Conservation (phyloP, 306 rosid genomes). For the Prunus mume region DNA sequence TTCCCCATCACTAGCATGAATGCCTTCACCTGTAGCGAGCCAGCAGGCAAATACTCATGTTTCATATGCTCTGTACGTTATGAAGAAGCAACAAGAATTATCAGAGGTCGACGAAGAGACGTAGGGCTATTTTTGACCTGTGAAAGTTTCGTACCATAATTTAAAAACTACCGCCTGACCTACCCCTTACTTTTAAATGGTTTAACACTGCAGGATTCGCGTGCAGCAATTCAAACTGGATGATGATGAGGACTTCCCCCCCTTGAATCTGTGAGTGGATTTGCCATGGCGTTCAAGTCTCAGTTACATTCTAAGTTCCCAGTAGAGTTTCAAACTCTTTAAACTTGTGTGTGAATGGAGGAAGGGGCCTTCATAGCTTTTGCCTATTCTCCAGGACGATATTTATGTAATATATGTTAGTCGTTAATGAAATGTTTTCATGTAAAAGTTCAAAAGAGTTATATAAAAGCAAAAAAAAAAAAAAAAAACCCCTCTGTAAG, state of each 20-base stretch:
- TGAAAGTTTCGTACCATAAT: constrained; percentile 15
- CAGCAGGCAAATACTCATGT: constrained; percentile 21
- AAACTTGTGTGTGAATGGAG: not conserved
- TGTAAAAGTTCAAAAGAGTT: not conserved
- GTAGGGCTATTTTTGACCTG: constrained; percentile 24
- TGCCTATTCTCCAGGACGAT: not conserved
- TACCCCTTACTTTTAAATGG: not conserved
- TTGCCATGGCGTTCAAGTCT: not conserved
- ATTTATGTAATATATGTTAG: not conserved
- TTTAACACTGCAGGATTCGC: constrained; percentile 21
- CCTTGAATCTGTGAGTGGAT: not conserved
- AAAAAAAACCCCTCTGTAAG: too few relatives aligned
- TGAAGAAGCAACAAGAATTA: constrained; percentile 17
- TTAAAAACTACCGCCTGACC: not conserved
- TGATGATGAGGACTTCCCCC: constrained; percentile 22
- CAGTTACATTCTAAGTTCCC: not conserved
- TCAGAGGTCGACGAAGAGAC: not conserved
- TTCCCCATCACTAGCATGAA: constrained; percentile 7
- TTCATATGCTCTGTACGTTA: constrained; percentile 17
- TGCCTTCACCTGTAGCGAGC: constrained; percentile 18
- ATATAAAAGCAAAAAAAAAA: not conserved
- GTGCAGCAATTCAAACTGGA: constrained; percentile 13
- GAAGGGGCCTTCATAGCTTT: not conserved
- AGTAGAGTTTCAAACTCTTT: too few relatives aligned
- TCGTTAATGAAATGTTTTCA: not conserved